Percentiles rank a stretch among this genome's conserved stretches.
phyloP scores from a whole-genome alignment of 2,329 filamentous ascomycete species.

The Exophiala oligosperma region DNA sequence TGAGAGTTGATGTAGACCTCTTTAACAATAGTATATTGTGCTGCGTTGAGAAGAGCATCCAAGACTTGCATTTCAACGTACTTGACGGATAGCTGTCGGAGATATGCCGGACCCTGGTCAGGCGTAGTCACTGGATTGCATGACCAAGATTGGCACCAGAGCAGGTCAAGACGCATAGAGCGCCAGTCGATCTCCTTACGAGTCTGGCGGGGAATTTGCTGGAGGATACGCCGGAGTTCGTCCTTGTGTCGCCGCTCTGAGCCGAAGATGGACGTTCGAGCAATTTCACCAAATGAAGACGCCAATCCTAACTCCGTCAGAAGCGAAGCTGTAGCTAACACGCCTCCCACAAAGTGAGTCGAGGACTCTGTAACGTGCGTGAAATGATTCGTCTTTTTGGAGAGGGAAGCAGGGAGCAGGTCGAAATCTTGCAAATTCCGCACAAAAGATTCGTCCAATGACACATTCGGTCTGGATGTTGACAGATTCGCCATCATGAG shows the following conservation, averaged over 20 bases:
- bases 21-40: conserved; percentile 44
- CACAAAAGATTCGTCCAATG: conserved; percentile 32
- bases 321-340: conserved; percentile 43
- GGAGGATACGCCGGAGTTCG: conserved; percentile 55
- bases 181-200: conserved; percentile 51
- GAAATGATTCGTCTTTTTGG: conserved; percentile 41
- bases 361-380: conserved; percentile 42
- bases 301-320: conserved; percentile 41
- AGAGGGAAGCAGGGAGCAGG: conserved; percentile 43
- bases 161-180: conserved; percentile 49
- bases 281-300: conserved; percentile 38
- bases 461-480: conserved; percentile 12
- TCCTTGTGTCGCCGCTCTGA: conserved; percentile 53
- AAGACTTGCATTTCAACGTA: conserved; percentile 56
- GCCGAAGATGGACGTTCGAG: conserved; percentile 55
- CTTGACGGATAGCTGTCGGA: conserved; percentile 31
- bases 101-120: conserved; percentile 19
- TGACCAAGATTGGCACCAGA: conserved; percentile 64
- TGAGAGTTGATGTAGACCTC: conserved; percentile 39
- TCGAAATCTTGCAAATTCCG: conserved; percentile 39
- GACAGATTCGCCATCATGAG: conserved; percentile 32
- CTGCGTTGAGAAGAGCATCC: conserved; percentile 53
- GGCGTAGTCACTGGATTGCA: conserved; percentile 31
- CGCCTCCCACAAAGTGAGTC: conserved; percentile 41
- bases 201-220: conserved; percentile 45